phyloP scores from a whole-genome alignment of 345 rosid genomes.

The Cardamine chenopodiifolia region DNA sequence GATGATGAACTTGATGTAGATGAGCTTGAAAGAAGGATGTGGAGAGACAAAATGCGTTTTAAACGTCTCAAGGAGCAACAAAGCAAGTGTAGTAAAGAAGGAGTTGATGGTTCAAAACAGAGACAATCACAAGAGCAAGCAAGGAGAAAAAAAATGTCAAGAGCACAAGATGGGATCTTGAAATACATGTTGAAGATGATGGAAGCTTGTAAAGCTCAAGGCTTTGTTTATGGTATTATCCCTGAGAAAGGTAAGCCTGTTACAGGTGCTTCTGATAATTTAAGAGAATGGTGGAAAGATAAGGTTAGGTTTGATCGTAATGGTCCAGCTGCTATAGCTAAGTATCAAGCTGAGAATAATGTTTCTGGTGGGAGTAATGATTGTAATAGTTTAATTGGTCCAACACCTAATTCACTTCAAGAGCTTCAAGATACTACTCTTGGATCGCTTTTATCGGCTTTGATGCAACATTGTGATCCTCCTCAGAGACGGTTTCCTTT shows the following conservation, averaged over 20 bases:
- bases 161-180: conserved; percentile 82
- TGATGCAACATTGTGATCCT: conserved; percentile 89
- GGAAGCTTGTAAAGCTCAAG: conserved; percentile 91
- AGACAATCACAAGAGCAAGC: conserved; percentile 82
- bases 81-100: conserved; percentile 54
- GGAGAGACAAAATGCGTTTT: conserved; percentile 71
- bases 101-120: conserved; percentile 52
- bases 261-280: conserved; percentile 86
- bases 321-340: conserved; percentile 80
- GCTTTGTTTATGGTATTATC: conserved; percentile 82
- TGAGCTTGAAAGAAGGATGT: conserved; percentile 79
- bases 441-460: conserved; percentile 76
- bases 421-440: conserved; percentile 87
- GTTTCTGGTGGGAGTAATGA: conserved; percentile 48
- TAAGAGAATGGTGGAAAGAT: conserved; percentile 95
- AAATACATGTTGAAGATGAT: conserved; percentile 88
- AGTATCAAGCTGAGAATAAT: conserved; percentile 57
- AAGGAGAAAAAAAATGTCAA: conserved; percentile 85
- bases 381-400: conserved; percentile 42
- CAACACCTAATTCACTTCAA: conserved; percentile 62
- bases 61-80: conserved; percentile 68
- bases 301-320: conserved; percentile 81
- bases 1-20: conserved; percentile 74
- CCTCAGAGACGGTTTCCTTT: conserved; percentile 82
- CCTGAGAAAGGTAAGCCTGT: conserved; percentile 91